Base-by-base conservation (phyloP, 1,139 yeast species). In the Yamadazyma buinensis region DNA sequence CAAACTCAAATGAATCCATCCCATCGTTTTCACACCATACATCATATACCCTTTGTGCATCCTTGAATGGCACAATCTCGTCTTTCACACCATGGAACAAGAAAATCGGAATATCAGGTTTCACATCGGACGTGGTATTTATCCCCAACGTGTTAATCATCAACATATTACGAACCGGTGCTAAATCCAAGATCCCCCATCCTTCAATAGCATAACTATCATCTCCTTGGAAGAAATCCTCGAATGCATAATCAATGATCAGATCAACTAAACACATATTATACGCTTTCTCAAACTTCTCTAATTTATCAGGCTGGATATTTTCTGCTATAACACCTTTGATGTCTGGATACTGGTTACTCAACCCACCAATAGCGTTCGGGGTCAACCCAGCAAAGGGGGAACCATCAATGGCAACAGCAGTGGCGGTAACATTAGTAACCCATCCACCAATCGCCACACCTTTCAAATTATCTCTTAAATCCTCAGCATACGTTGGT, bases 381-480 rank as follows among this genome's bases (percentile, higher is more conserved):
- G 61, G 49, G 29, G 51, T 43, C 29, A 63, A 47, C 0, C 67
- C 68, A 7, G 57, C 52, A 29, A 52, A 54, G 3, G 47, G 14
- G 1, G 44, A 33, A 6, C 63, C 61, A 23, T 61, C 64, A 23
- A 48, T 36, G 6, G 46, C 42, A n/a, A 42, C 52, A 2, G 59
- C 58, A 5, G 57, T 49, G 3, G 38, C 29, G 23, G 39, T 51
- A 34, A 37, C 51, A 37, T 55, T 53, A 7, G 55, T 40, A n/a
- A 59, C 52, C 28, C 50, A 46, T 0, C 67, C 67, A 4, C 68
- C 68, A n/a, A 57, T 26, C 0, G 66, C 64, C n/a, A 52, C 55
- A 10, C 65, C 66, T 23, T 52, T 43, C 9, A 62, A 38, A 30
- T 52, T 47, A 2, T 37, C 19, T 11, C 31, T 32, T 29, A 63